phyloP scores from a whole-genome alignment of 2,329 filamentous ascomycete species.

The Penicillium sp. region DNA sequence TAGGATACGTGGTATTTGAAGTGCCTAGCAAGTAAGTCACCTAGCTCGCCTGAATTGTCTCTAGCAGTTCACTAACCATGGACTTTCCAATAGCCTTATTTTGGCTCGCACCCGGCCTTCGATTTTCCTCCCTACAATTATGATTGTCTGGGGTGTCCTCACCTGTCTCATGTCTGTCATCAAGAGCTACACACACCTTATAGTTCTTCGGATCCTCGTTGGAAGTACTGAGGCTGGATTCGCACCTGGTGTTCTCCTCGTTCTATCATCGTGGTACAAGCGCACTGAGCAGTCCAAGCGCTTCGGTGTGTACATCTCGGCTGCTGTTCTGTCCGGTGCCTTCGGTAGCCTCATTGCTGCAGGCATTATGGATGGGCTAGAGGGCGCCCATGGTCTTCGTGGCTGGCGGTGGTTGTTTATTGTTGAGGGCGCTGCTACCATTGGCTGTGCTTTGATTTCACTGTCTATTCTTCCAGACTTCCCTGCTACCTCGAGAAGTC shows the following conservation, averaged over 20 bases:
- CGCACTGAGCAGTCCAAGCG: slow-evolving; percentile 58
- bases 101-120: slow-evolving; percentile 52
- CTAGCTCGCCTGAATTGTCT: background rate
- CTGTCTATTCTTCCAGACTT: slow-evolving; percentile 53
- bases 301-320: slow-evolving; percentile 60
- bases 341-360: slow-evolving; percentile 55
- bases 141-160: slow-evolving; percentile 55
- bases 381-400: slow-evolving; percentile 46
- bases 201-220: slow-evolving; percentile 41
- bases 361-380: slow-evolving; percentile 50
- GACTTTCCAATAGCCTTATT: slow-evolving; percentile 35
- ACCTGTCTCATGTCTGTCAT: slow-evolving; percentile 54
- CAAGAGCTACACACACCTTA: slow-evolving; percentile 49
- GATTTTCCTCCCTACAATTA: slow-evolving; percentile 52
- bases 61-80: background rate
- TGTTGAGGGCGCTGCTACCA: slow-evolving; percentile 46
- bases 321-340: slow-evolving; percentile 56
- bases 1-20: slow-evolving; percentile 55
- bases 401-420: slow-evolving; percentile 58
- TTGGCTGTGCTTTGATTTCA: slow-evolving; percentile 45
- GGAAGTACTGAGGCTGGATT: slow-evolving; percentile 28
- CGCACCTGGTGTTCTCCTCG: slow-evolving; percentile 24
- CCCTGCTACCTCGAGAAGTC: slow-evolving; percentile 46
- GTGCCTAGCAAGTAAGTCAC: slow-evolving; percentile 51
- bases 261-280: slow-evolving; percentile 62